Conservation (phyloP, 352 stramenopile species). For the Pythium rishiriense region DNA sequence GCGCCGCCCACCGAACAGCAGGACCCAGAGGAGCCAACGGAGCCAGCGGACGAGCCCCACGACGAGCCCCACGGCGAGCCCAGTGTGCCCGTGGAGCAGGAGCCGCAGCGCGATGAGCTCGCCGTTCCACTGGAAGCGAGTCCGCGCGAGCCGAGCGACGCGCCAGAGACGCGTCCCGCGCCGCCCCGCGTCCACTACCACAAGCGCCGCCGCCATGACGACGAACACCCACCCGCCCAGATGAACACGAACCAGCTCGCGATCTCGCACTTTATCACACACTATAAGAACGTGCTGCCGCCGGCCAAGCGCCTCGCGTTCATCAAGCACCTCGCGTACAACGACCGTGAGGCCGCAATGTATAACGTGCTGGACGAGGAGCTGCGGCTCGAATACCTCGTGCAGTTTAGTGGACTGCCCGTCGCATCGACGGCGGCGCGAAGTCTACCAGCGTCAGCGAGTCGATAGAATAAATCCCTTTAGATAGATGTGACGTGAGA, state of each 20-base stretch:
- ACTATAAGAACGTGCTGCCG: constrained; percentile 37
- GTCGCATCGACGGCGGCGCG: background rate
- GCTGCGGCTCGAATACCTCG: constrained; percentile 42
- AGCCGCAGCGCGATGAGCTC: too few species aligned
- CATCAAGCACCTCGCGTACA: constrained; percentile 46
- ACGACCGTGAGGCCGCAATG: constrained; percentile 54
- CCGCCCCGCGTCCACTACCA: background rate
- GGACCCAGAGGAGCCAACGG: background rate
- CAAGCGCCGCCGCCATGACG: constrained; percentile 16
- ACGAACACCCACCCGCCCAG: background rate
- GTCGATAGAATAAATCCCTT: background rate
- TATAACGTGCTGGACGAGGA: constrained; percentile 60
- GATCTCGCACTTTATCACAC: constrained; percentile 42
- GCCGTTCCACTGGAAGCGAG: background rate
- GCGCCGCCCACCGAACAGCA: background rate
- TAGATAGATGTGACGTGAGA: background rate
- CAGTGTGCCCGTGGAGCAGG: background rate
- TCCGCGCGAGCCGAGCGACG: background rate
- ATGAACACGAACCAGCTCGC: constrained; percentile 42
- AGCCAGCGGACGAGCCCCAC: background rate
- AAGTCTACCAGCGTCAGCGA: too few species aligned
- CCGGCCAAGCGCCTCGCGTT: constrained; percentile 35
- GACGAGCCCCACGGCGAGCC: background rate
- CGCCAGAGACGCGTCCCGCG: background rate
- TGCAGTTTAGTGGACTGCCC: constrained; percentile 31